Evolutionary conservation across 306 rosid species (phyloP).

Genomic region (Inga oerstediana): DNA sequence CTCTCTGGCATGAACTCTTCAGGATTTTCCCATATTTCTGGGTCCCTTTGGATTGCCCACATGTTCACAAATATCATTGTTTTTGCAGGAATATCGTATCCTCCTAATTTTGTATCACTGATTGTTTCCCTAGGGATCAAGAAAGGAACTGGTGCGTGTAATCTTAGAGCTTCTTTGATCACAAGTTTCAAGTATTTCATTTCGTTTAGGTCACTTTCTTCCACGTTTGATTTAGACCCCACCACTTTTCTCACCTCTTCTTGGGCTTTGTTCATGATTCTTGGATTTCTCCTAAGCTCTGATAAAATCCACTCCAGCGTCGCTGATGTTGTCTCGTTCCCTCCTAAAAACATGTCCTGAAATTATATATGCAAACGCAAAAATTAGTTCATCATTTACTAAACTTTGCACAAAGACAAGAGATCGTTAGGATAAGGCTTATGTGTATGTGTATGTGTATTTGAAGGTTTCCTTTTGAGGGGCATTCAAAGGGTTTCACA

Average conservation of each 20-base stretch:
- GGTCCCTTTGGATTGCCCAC: constrained; percentile 15
- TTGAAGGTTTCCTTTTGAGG: too few relatives aligned
- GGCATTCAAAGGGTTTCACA: too few relatives aligned
- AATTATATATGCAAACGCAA: not conserved
- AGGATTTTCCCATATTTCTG: not conserved
- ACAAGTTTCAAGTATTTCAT: constrained; percentile 50
- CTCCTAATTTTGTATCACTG: not conserved
- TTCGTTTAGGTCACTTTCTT: constrained; percentile 29
- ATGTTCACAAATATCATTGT: not conserved
- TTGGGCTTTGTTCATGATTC: constrained; percentile 32
- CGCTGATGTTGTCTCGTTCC: constrained; percentile 16
- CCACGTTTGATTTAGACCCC: constrained; percentile 34
- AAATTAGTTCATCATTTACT: not conserved
- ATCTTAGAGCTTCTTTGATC: constrained; percentile 40
- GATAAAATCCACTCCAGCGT: not conserved
- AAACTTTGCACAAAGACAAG: too few relatives aligned
- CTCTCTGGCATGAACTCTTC: constrained; percentile 5
- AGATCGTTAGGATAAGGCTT: too few relatives aligned
- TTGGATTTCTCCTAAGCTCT: not conserved
- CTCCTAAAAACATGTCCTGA: constrained; percentile 18
- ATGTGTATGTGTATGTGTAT: too few relatives aligned
- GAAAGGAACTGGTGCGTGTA: constrained; percentile 45
- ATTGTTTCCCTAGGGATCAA: constrained; percentile 36
- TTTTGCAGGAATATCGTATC: constrained; percentile 10
- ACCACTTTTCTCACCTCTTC: constrained; percentile 49